Base-by-base conservation (phyloP, 148 eudicot genomes). In the Rhododendron griersonianum region DNA sequence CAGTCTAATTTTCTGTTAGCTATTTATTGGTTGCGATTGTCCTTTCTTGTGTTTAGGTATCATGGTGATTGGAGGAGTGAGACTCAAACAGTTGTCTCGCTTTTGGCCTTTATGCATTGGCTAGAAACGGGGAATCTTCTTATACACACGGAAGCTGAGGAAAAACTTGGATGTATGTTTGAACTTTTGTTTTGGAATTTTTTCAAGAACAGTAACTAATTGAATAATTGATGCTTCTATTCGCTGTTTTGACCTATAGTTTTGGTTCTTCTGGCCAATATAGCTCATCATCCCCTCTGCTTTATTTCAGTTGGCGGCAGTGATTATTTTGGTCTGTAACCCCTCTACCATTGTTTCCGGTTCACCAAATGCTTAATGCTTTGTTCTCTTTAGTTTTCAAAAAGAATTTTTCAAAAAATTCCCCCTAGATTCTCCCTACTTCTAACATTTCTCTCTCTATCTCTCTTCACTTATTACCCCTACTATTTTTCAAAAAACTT, bases 31-130 rank as follows among this genome's bases (percentile, higher is more conserved):
- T 65, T 44, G 23, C 37, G 28, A 35, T 73, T 53, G 14, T 28
- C 19, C 57, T 33, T 35, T 57, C 82, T 76, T 41, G 35, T 88
- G 37, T 77, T 73, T 83, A 97, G 99, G 93, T 97, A 92, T 82
- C 96, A 95, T 87, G 93, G 93, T 90, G 98, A 97, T 84, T 97
- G 99, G 99, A 94, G 89, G 91, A 95, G 86, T 81, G 99, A 95
- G 89, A 93, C 96, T 7, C 99, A 97, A 82, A 86, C 91, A 13
- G 98, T 87, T 15, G 95, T 95, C 44, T 95, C 99, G 5, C 82
- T 97, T 88, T 87, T 95, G 85, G 96, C 98, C 47, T 95, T 94
- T 81, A 93, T 95, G 98, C 99, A 97, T 81, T 97, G 98, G 98
- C 88, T 95, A 83, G 98, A 97, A 86, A 93, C 98, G 0, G 99